These are phyloP conservation scores for Chlorella ohadii DNA, from an alignment of 139 green algal species.

Conservation along the genomic window DNA sequence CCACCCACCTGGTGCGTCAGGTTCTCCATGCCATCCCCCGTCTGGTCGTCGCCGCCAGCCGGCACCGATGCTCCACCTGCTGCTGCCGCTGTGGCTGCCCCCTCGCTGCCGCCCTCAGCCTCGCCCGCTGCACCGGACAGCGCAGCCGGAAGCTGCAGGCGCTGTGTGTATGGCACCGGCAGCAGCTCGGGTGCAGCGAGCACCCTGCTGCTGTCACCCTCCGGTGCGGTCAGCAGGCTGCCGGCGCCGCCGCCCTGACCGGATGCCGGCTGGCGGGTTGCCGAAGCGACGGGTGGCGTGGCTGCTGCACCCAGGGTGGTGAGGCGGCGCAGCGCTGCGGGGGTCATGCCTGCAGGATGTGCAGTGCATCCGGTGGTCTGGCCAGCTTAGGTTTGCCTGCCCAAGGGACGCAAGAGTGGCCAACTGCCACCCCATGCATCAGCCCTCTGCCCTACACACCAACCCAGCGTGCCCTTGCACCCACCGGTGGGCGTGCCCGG, in stretches of 20 bases:
- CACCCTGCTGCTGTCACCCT: conserved; percentile 19
- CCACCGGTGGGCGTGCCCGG: neutral
- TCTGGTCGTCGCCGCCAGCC: neutral
- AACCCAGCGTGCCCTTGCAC: too few relatives aligned
- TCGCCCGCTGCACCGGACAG: neutral
- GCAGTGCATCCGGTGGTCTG: neutral
- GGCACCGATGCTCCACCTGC: neutral
- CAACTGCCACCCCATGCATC: too few relatives aligned
- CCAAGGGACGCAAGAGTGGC: too few relatives aligned
- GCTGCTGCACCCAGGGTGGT: neutral
- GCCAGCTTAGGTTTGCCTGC: too few relatives aligned
- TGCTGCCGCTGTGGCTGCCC: neutral
- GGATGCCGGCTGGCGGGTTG: neutral
- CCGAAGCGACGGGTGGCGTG: conserved; percentile 14
- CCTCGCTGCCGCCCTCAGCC: neutral
- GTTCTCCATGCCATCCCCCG: conserved; percentile 59
- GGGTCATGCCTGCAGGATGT: neutral
- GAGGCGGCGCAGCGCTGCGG: conserved; percentile 2
- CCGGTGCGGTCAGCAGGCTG: conserved; percentile 10
- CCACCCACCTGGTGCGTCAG: conserved; percentile 18
- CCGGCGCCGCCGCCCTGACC: neutral
- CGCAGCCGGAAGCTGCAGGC: conserved; percentile 34
- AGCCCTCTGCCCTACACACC: too few relatives aligned
- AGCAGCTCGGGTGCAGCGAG: conserved; percentile 29
- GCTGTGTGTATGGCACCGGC: conserved; percentile 60